Percentiles rank a stretch among this genome's conserved stretches.
These are phyloP conservation scores for Lantana camara DNA, from an alignment of 257 asterid species.

Conservation along the genomic window DNA sequence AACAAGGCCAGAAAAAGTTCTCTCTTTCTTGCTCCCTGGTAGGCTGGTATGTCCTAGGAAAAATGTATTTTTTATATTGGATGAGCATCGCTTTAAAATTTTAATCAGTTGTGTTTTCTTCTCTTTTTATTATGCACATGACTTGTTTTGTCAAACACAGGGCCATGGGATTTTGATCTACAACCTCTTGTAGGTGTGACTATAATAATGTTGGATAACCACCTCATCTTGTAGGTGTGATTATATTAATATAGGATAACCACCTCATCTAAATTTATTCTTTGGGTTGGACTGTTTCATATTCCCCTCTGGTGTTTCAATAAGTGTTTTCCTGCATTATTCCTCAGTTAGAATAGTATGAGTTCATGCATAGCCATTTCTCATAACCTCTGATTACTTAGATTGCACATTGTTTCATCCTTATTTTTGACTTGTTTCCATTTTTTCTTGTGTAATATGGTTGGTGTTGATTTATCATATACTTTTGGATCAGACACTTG, in stretches of 20 bases:
- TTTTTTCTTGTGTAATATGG: neutral
- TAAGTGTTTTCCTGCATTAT: neutral
- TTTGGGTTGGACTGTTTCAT: too few species aligned
- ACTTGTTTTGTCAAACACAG: too few species aligned
- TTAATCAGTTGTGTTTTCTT: too few species aligned
- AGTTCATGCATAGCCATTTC: neutral
- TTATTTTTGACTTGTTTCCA: slow-evolving; percentile 10
- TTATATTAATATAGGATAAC: too few species aligned
- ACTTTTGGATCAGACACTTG: too few species aligned
- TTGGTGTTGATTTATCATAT: neutral
- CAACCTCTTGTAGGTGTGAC: neutral
- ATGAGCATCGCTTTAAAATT: too few species aligned
- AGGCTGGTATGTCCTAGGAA: slow-evolving; percentile 72
- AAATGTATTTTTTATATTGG: neutral
- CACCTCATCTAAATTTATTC: too few species aligned
- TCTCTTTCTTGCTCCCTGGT: slow-evolving; percentile 87
- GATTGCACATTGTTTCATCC: slow-evolving; percentile 20
- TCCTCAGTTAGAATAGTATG: neutral
- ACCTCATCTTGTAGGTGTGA: too few species aligned
- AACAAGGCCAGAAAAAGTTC: slow-evolving; percentile 83
- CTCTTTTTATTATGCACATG: too few species aligned
- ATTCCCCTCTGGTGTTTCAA: neutral
- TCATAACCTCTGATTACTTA: slow-evolving; percentile 10
- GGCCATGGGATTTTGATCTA: too few species aligned
- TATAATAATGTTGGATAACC: neutral